These are phyloP conservation scores for Hericium alpestre DNA, from an alignment of 768 basidiomycete genomes.

Conservation along the genomic window DNA sequence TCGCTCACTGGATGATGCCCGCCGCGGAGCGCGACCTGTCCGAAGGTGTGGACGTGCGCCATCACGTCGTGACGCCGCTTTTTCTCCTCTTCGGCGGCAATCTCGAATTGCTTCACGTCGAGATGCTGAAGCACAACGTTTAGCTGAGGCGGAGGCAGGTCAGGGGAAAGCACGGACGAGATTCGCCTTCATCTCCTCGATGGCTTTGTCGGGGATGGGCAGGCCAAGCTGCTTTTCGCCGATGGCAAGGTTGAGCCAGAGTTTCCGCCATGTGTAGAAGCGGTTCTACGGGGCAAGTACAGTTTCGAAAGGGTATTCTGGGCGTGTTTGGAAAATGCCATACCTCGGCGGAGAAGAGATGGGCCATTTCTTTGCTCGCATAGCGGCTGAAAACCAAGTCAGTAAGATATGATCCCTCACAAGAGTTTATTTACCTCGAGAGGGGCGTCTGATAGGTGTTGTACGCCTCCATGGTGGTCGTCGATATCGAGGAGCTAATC, in stretches of 20 bases:
- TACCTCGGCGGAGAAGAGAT: conserved; percentile 91
- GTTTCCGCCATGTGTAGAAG: conserved; percentile 87
- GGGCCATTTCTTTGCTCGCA: conserved; percentile 98
- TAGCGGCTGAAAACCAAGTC: conserved; percentile 60
- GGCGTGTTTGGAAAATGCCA: conserved; percentile 18
- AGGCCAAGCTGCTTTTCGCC: conserved; percentile 95
- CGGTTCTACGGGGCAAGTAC: conserved; percentile 51
- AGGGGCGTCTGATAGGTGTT: conserved; percentile 76
- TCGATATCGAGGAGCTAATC: neutral
- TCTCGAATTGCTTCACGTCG: conserved; percentile 81
- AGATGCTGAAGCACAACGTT: conserved; percentile 42
- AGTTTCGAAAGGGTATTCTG: neutral
- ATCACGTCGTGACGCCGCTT: conserved; percentile 97
- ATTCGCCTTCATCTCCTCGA: conserved; percentile 90
- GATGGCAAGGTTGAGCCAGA: conserved; percentile 94
- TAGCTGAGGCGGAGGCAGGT: neutral
- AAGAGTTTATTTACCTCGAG: conserved; percentile 42
- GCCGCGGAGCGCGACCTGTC: conserved; percentile 88
- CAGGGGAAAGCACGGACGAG: conserved; percentile 42
- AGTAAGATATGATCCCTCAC: neutral
- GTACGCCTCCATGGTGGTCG: conserved; percentile 42
- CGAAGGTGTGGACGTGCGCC: conserved; percentile 99
- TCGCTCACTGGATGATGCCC: conserved; percentile 78
- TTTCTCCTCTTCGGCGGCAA: conserved; percentile 92
- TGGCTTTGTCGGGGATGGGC: conserved; percentile 79